Evolutionary conservation across 2,329 filamentous ascomycete genomes (phyloP).

Genomic region (Colletotrichum chlorophyti): DNA sequence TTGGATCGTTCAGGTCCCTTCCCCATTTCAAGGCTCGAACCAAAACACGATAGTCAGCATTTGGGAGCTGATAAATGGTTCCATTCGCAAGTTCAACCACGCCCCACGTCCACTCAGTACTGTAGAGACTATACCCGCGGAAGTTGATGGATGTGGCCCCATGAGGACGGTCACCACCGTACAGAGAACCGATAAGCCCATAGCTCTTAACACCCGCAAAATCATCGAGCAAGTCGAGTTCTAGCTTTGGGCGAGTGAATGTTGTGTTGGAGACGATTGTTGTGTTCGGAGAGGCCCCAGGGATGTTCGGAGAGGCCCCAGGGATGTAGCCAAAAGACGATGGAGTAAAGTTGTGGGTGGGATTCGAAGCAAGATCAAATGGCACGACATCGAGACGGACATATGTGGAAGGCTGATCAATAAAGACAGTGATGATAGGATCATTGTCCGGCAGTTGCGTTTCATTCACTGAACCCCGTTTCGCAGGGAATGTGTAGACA

Average conservation of each 20-base stretch:
- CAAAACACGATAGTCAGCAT: constrained; percentile 22
- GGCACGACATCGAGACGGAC: constrained; percentile 13
- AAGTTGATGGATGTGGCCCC: not conserved
- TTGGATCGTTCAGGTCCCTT: not conserved
- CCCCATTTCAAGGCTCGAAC: constrained; percentile 12
- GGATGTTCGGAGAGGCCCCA: not conserved
- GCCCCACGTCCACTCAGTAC: constrained; percentile 11
- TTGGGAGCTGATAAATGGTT: constrained; percentile 16
- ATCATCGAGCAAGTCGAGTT: constrained; percentile 10
- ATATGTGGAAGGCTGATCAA: constrained; percentile 14
- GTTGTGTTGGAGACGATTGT: not conserved
- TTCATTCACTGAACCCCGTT: not conserved
- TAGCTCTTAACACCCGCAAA: constrained; percentile 15
- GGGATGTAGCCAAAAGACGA: constrained; percentile 2
- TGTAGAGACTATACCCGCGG: constrained; percentile 17
- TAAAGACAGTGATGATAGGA: not conserved
- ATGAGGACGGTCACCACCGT: constrained; percentile 11
- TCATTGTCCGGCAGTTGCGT: constrained; percentile 1
- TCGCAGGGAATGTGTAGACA: constrained; percentile 18
- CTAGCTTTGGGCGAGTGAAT: not conserved
- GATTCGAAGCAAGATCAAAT: constrained; percentile 8
- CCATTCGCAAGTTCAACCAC: constrained; percentile 18
- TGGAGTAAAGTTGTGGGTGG: constrained; percentile 10
- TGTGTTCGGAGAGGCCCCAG: not conserved
- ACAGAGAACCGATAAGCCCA: constrained; percentile 8